Evolutionary conservation across 176 grass and related monocot species (phyloP).

Genomic region (Poa pratensis): DNA sequence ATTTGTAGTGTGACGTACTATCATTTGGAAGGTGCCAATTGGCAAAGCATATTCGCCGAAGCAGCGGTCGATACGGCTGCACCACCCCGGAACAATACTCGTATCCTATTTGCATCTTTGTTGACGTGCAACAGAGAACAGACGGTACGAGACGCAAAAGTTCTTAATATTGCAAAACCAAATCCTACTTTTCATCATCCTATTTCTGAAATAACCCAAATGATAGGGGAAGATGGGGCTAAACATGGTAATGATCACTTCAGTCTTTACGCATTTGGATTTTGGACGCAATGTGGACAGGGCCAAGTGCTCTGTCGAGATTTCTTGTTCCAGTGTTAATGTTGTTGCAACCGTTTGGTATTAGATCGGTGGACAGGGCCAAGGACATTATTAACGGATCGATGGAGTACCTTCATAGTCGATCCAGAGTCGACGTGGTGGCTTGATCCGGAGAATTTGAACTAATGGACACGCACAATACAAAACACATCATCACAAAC

Average conservation of each 20-base stretch:
- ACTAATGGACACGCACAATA: neutral
- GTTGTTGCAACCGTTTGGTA: neutral
- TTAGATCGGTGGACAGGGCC: slow-evolving; percentile 9
- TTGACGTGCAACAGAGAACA: neutral
- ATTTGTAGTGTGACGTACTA: neutral
- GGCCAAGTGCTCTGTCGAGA: neutral
- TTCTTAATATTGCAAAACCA: neutral
- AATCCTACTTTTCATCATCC: neutral
- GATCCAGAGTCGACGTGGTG: neutral
- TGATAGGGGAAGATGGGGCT: neutral
- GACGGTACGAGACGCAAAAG: too few species aligned
- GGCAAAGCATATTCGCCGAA: neutral
- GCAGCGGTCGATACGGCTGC: neutral
- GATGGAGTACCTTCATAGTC: neutral
- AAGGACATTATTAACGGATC: slow-evolving; percentile 52
- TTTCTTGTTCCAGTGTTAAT: neutral
- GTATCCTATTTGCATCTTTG: neutral
- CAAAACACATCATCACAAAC: neutral
- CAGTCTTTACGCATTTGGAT: neutral
- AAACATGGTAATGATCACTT: neutral
- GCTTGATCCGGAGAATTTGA: neutral
- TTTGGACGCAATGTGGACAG: slow-evolving; percentile 32
- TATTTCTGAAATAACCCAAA: neutral
- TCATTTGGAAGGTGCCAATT: neutral
- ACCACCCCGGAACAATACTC: neutral